Evolutionary conservation across 352 stramenopile genomes (phyloP).

Genomic region (Globisporangium alternatum): DNA sequence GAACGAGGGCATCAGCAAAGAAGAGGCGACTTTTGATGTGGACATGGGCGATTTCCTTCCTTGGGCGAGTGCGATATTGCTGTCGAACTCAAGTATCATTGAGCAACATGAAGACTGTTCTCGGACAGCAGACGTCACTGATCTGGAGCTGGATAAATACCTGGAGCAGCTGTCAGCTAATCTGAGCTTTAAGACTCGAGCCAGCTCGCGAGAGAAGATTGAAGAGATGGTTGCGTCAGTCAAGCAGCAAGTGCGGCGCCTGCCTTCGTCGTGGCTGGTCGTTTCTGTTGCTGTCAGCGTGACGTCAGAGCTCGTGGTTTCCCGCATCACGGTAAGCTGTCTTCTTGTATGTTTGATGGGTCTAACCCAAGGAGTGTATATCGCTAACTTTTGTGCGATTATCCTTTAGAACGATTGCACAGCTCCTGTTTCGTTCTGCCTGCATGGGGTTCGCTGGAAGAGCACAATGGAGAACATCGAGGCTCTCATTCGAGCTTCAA

Average conservation of each 20-base stretch:
- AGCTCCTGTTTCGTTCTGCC: slow-evolving; percentile 46
- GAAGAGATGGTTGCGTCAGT: slow-evolving; percentile 18
- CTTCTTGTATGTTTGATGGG: background rate
- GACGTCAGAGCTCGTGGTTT: slow-evolving; percentile 49
- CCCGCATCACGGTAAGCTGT: slow-evolving; percentile 34
- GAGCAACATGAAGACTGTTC: slow-evolving; percentile 19
- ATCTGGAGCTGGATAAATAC: slow-evolving; percentile 12
- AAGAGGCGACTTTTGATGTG: slow-evolving; percentile 1
- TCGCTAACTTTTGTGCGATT: slow-evolving; percentile 10
- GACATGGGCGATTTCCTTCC: slow-evolving; percentile 21
- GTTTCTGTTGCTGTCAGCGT: slow-evolving; percentile 36
- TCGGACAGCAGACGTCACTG: slow-evolving; percentile 17
- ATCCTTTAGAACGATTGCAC: slow-evolving; percentile 36
- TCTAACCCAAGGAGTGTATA: background rate
- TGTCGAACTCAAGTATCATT: slow-evolving; percentile 32
- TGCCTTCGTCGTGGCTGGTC: slow-evolving; percentile 42
- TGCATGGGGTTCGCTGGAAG: slow-evolving; percentile 40
- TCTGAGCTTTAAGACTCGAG: slow-evolving; percentile 1
- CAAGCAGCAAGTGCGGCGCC: slow-evolving; percentile 22
- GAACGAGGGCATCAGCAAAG: slow-evolving; percentile 3
- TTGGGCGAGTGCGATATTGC: slow-evolving; percentile 35
- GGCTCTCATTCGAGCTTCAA: slow-evolving; percentile 53
- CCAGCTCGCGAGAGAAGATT: slow-evolving; percentile 12
- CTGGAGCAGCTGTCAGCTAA: slow-evolving; percentile 13
- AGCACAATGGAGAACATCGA: slow-evolving; percentile 39